Evolutionary conservation across 2,329 filamentous ascomycete genomes (phyloP), one percentile per base, ranked within the genome.

Genomic region (Colletotrichum sp.): DNA sequence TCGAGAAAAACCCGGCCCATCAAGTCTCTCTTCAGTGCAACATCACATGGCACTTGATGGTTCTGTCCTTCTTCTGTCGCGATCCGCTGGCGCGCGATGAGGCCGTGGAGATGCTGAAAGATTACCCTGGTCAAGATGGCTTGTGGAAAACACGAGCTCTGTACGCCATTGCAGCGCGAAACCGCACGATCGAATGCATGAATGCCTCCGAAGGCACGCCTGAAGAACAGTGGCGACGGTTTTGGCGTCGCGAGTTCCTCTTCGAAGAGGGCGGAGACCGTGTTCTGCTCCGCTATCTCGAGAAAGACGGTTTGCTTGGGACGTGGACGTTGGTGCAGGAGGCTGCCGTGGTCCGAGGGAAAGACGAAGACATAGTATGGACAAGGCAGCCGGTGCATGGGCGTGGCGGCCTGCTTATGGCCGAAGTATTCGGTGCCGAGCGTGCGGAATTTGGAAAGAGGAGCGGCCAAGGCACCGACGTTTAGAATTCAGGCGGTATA

Each of bases 281-380:
- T 1, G 70, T 83, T 15, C 18, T 84, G 3, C 79, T 84, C 8
- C 80, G 83, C 6, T 84, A 80, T 18, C 15, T 82, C 13, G 80
- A 79, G 1, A 82, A 78, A 18, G 71, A 82, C 13, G 52, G 69
- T 5, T 21, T 66, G 7, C 82, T 82, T 1, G 82, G 81, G 0
- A 61, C 76, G 12, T 87, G 85, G 85, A 81, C 79, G 36, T 76
- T 86, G 18, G 78, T 87, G 2, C 85, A 87, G 70, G 85, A 87
- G 70, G 78, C 78, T 4, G 84, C 84, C 2, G 79, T 81, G 8
- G 81, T 83, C 36, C 70, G 71, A 13, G 80, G 82, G 4, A 76
- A 75, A 0, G 36, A 76, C 2, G 80, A 85, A 15, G 77, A 76
- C 6, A 71, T 86, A 12, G 67, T 79, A 6, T 87, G 85, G 85